phyloP scores from a whole-genome alignment of 2,329 filamentous ascomycete species.

The Biscogniauxia marginata region DNA sequence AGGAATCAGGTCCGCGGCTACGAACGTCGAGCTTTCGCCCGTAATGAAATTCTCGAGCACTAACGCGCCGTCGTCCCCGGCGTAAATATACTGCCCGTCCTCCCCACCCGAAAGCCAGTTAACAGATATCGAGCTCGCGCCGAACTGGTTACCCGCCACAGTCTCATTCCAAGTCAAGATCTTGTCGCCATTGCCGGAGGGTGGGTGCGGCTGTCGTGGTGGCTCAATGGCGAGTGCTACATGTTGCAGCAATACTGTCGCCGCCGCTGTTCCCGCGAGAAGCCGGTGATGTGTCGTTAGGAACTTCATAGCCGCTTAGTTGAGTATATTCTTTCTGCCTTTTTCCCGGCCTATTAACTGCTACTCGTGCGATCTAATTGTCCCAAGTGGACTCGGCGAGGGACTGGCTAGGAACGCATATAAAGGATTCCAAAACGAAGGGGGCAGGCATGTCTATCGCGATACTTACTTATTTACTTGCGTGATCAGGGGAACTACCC shows the following conservation, averaged over 20 bases:
- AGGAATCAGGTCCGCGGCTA: conserved; percentile 57
- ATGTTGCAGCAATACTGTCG: conserved; percentile 9
- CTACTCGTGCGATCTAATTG: not conserved
- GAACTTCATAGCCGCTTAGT: conserved; percentile 26
- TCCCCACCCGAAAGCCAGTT: conserved; percentile 57
- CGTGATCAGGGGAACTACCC: too few species aligned
- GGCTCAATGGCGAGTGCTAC: conserved; percentile 43
- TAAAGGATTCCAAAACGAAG: not conserved
- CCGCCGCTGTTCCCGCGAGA: conserved; percentile 12
- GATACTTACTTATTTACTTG: not conserved
- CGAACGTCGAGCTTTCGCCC: conserved; percentile 54
- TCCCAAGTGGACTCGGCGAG: not conserved
- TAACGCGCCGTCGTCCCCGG: conserved; percentile 49
- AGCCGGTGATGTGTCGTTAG: conserved; percentile 5
- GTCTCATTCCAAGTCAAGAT: conserved; percentile 62
- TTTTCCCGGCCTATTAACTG: not conserved
- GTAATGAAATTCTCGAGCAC: conserved; percentile 62
- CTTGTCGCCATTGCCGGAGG: conserved; percentile 54
- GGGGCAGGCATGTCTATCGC: not conserved
- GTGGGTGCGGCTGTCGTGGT: conserved; percentile 52
- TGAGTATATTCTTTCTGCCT: too few species aligned
- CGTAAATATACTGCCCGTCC: conserved; percentile 62
- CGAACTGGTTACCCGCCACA: conserved; percentile 44
- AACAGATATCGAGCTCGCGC: conserved; percentile 46
- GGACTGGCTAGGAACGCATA: not conserved